Evolutionary conservation across 2,329 filamentous ascomycete species (phyloP).

Genomic region (Raffaelea ambrosiae): DNA sequence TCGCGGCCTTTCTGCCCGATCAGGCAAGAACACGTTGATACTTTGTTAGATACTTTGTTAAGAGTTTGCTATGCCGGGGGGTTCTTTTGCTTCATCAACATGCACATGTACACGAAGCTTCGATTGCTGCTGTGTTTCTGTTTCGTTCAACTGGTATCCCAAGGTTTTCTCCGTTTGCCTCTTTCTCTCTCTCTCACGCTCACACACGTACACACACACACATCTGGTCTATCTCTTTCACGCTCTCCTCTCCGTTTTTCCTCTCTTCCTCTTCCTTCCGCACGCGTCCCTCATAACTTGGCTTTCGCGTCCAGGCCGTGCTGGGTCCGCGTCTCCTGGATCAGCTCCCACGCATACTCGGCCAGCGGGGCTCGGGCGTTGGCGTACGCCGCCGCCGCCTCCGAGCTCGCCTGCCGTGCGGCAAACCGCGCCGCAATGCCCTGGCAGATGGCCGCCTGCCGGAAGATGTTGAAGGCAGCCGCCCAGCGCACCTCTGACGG

Average conservation of each 20-base stretch:
- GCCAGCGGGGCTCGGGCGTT: constrained; percentile 63
- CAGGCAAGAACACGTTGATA: no score
- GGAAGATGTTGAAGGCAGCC: constrained; percentile 53
- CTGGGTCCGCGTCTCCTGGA: constrained; percentile 32
- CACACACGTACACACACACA: no score
- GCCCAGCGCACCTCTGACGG: constrained; percentile 50
- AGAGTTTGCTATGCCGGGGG: no score
- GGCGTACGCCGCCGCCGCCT: constrained; percentile 66
- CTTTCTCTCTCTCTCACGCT: no score
- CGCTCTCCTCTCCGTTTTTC: not conserved
- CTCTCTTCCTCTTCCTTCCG: not conserved
- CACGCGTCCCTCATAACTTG: constrained; percentile 4
- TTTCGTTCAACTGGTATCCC: no score
- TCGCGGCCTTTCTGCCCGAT: no score
- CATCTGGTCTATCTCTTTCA: no score
- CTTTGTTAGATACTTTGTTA: no score
- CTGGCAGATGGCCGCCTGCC: constrained; percentile 59
- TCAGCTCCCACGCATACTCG: constrained; percentile 68
- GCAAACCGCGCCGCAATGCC: constrained; percentile 89
- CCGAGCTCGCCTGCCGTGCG: constrained; percentile 79
- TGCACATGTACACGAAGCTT: no score
- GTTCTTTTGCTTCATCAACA: no score
- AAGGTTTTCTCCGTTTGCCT: no score
- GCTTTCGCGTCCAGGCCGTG: constrained; percentile 4
- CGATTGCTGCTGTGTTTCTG: no score